phyloP scores from a whole-genome alignment of 2,329 filamentous ascomycete species.

The Davidsoniella eucalypti region DNA sequence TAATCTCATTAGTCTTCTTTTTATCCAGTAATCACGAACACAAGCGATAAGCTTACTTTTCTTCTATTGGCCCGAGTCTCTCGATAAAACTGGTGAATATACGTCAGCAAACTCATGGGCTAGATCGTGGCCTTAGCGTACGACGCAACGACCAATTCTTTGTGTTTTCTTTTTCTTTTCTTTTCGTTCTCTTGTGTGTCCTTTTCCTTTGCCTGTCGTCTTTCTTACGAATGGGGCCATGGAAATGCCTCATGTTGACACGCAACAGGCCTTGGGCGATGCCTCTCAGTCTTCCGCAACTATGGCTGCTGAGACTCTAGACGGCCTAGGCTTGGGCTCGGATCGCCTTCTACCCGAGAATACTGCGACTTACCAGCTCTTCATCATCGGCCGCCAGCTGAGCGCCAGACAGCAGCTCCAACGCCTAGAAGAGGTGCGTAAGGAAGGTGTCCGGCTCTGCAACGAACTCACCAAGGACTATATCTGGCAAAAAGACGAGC shows the following conservation, averaged over 20 bases:
- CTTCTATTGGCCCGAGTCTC: too few species aligned
- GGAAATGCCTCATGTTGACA: not conserved
- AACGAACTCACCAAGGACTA: constrained; percentile 60
- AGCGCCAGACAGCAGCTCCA: constrained; percentile 41
- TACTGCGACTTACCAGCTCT: constrained; percentile 70
- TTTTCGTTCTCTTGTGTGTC: too few species aligned
- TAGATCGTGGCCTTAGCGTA: too few species aligned
- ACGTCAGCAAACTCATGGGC: too few species aligned
- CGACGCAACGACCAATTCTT: not conserved
- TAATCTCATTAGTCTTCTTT: too few species aligned
- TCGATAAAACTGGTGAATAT: too few species aligned
- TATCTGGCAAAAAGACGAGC: constrained; percentile 84
- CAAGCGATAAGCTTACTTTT: too few species aligned
- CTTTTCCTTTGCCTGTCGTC: not conserved
- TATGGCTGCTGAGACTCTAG: not conserved
- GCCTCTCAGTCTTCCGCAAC: not conserved
- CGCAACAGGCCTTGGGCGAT: not conserved
- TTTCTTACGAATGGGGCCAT: not conserved
- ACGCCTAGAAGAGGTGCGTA: constrained; percentile 56
- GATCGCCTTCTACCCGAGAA: constrained; percentile 49
- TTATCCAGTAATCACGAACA: too few species aligned
- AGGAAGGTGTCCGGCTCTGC: constrained; percentile 44
- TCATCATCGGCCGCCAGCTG: constrained; percentile 43
- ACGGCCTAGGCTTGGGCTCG: not conserved
- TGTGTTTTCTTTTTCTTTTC: not conserved